Percentiles rank a stretch among this genome's conserved stretches.
These are phyloP conservation scores for Psophocarpus tetragonolobus DNA, from an alignment of 306 rosid species.

Conservation along the genomic window DNA sequence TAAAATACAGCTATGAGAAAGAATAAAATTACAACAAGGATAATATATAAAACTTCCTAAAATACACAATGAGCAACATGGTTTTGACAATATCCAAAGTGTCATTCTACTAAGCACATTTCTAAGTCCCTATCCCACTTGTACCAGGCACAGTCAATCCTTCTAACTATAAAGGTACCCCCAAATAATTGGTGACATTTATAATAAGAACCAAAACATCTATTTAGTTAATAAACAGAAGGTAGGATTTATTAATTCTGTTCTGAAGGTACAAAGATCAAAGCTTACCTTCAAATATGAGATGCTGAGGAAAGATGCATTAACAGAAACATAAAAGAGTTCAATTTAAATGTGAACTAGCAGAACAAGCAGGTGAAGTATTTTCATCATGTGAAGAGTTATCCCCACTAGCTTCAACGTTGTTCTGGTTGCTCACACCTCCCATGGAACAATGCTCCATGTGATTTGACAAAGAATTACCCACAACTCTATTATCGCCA, in stretches of 20 bases:
- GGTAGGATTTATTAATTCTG: not conserved
- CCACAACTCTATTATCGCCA: slow-evolving; percentile 38
- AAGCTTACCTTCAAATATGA: slow-evolving; percentile 65
- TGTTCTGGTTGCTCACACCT: slow-evolving; percentile 44
- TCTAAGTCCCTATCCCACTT: not conserved
- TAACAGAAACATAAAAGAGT: slow-evolving; percentile 39
- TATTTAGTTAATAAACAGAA: slow-evolving; percentile 10
- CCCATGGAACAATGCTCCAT: slow-evolving; percentile 31
- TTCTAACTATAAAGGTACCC: not conserved
- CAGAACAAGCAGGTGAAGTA: slow-evolving; percentile 49
- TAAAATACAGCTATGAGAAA: no score
- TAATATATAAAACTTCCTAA: no score
- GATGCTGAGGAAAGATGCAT: slow-evolving; percentile 66
- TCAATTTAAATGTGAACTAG: slow-evolving; percentile 52
- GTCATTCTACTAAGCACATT: not conserved
- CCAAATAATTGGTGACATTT: not conserved
- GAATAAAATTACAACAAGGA: no score
- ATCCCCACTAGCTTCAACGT: slow-evolving; percentile 43
- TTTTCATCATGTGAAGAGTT: slow-evolving; percentile 38
- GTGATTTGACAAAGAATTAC: slow-evolving; percentile 43
- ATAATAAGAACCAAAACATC: slow-evolving; percentile 7
- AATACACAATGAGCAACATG: no score
- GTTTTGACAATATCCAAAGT: not conserved
- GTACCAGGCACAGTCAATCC: not conserved
- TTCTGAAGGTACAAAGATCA: slow-evolving; percentile 15